phyloP scores from a whole-genome alignment of 2,329 filamentous ascomycete species.

The Penicillium sclerotigenum region DNA sequence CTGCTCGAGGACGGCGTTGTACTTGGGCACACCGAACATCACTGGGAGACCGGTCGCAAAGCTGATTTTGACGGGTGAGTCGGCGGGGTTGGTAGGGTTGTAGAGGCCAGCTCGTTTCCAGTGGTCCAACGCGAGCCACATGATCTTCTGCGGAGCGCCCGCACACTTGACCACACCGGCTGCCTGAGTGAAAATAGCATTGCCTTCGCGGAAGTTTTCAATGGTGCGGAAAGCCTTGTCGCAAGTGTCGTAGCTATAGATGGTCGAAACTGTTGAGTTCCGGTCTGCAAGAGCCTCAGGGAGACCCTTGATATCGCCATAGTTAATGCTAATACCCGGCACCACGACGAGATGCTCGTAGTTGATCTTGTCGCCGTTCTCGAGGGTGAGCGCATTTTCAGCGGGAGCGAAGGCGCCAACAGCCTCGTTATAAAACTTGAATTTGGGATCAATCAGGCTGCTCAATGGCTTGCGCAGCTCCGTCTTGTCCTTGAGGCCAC shows the following conservation, averaged over 20 bases:
- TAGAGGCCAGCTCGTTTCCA: slow-evolving; percentile 57
- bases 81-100: slow-evolving; percentile 37
- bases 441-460: slow-evolving; percentile 56
- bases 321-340: slow-evolving; percentile 56
- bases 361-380: slow-evolving; percentile 53
- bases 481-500: slow-evolving; percentile 61
- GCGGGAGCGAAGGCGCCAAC: slow-evolving; percentile 55
- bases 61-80: slow-evolving; percentile 50
- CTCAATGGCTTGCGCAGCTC: slow-evolving; percentile 53
- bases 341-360: slow-evolving; percentile 66
- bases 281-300: slow-evolving; percentile 54
- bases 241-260: slow-evolving; percentile 57
- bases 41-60: slow-evolving; percentile 56
- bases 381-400: slow-evolving; percentile 55
- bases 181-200: slow-evolving; percentile 60
- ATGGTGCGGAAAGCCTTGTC: slow-evolving; percentile 54
- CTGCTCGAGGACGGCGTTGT: slow-evolving; percentile 53
- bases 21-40: slow-evolving; percentile 63
- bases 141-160: slow-evolving; percentile 59
- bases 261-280: slow-evolving; percentile 52
- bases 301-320: slow-evolving; percentile 53
- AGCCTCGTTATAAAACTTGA: slow-evolving; percentile 57
- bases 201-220: slow-evolving; percentile 48
- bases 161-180: slow-evolving; percentile 60
- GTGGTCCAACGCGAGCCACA: slow-evolving; percentile 61